These are phyloP conservation scores for Eucalyptus guilfoylei DNA, from an alignment of 345 rosid genomes.

Conservation along the genomic window DNA sequence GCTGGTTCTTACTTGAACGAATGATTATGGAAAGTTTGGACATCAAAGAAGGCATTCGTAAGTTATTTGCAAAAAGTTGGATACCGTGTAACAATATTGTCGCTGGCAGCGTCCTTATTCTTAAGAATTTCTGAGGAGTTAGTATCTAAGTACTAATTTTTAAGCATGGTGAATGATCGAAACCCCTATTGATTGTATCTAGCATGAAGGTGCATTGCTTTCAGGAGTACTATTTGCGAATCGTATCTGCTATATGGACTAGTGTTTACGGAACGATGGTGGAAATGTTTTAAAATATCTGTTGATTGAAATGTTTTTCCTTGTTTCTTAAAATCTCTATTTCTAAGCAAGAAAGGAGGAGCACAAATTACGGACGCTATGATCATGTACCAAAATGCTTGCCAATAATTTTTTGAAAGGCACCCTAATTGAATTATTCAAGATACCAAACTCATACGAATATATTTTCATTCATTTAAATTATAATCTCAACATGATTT, in stretches of 20 bases:
- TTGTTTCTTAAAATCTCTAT: background rate
- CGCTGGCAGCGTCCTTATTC: accelerated
- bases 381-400: background rate
- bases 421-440: background rate
- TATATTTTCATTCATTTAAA: background rate
- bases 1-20: accelerated
- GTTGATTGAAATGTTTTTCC: background rate
- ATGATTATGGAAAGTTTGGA: background rate
- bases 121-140: background rate
- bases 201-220: background rate
- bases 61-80: background rate
- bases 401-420: background rate
- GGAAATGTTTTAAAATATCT: background rate
- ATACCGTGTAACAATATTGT: accelerated
- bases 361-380: accelerated
- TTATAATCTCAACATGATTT: background rate
- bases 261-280: background rate
- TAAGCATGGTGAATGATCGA: background rate
- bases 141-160: background rate
- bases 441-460: background rate
- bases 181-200: background rate
- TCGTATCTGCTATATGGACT: background rate
- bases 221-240: background rate
- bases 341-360: background rate
- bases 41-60: background rate